Percentiles rank a stretch among this genome's conserved stretches.
Evolutionary conservation across 116 monocot genomes (phyloP).

Genomic region (Cymodocea nodosa): DNA sequence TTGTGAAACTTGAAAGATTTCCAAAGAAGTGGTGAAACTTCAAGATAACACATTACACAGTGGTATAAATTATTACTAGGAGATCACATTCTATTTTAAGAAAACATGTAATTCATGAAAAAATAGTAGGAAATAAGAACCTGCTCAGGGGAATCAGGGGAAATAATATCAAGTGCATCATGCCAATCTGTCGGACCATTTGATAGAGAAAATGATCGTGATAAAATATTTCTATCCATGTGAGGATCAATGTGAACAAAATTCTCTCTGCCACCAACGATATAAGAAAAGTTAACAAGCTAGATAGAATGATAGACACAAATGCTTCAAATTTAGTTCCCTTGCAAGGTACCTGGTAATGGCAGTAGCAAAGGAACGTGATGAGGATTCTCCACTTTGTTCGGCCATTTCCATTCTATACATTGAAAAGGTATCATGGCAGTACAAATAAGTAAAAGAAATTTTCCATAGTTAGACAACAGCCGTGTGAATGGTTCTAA

Average conservation of each 20-base stretch:
- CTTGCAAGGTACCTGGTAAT: constrained; percentile 37
- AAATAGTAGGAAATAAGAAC: constrained; percentile 11
- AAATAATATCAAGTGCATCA: constrained; percentile 85
- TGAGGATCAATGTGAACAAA: constrained; percentile 36
- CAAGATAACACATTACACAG: too few species aligned
- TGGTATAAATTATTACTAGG: too few species aligned
- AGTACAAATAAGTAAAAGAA: not conserved
- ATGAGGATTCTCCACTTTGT: constrained; percentile 78
- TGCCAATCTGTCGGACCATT: constrained; percentile 84
- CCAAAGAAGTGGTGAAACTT: too few species aligned
- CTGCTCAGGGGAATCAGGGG: constrained; percentile 82
- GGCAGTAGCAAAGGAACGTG: constrained; percentile 42
- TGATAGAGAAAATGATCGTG: constrained; percentile 29
- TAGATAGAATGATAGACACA: not conserved
- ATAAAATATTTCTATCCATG: constrained; percentile 44
- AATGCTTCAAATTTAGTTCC: not conserved
- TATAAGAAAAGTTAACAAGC: not conserved
- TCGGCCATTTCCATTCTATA: constrained; percentile 79
- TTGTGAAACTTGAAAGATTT: too few species aligned
- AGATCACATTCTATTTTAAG: too few species aligned
- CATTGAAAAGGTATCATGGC: not conserved
- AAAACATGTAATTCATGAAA: too few species aligned
- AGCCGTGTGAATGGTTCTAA: too few species aligned
- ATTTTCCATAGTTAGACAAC: too few species aligned
- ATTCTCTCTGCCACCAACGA: constrained; percentile 36